These are phyloP conservation scores for Mallotus japonicus DNA, from an alignment of 441 rosid species.

Conservation along the genomic window DNA sequence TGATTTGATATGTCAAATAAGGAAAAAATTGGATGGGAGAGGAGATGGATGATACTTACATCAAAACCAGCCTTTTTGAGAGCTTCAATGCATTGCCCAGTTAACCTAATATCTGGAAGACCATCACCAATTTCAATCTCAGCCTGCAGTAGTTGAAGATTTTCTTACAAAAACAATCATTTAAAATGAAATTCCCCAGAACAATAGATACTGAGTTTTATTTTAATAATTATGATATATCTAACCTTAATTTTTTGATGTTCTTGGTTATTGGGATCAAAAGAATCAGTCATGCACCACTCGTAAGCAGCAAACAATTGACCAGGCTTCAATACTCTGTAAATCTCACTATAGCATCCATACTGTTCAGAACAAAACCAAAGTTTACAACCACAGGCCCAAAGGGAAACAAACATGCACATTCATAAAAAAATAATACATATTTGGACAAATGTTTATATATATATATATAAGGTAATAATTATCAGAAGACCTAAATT, in stretches of 20 bases:
- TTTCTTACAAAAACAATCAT: neutral
- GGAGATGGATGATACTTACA: constrained; percentile 29
- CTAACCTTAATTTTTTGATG: constrained; percentile 82
- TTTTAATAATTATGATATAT: neutral
- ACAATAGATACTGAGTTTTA: neutral
- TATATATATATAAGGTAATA: neutral
- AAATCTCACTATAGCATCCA: constrained; percentile 96
- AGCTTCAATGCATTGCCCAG: constrained; percentile 76
- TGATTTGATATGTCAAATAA: neutral
- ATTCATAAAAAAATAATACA: too few species aligned
- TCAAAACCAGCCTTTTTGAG: constrained; percentile 81
- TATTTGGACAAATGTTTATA: neutral
- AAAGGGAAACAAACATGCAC: neutral
- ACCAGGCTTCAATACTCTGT: constrained; percentile 90
- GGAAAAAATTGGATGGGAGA: neutral
- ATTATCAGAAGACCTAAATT: neutral
- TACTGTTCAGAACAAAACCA: constrained; percentile 15
- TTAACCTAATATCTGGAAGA: constrained; percentile 83
- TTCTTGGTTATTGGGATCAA: constrained; percentile 62
- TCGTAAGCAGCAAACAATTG: constrained; percentile 84
- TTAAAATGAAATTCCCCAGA: constrained; percentile 1
- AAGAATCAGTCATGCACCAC: constrained; percentile 98
- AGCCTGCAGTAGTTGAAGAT: constrained; percentile 40
- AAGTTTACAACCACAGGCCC: constrained; percentile 9
- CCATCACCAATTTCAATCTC: constrained; percentile 92